These are phyloP conservation scores for Apiospora marii DNA, from an alignment of 2,329 filamentous ascomycete genomes.

Conservation along the genomic window DNA sequence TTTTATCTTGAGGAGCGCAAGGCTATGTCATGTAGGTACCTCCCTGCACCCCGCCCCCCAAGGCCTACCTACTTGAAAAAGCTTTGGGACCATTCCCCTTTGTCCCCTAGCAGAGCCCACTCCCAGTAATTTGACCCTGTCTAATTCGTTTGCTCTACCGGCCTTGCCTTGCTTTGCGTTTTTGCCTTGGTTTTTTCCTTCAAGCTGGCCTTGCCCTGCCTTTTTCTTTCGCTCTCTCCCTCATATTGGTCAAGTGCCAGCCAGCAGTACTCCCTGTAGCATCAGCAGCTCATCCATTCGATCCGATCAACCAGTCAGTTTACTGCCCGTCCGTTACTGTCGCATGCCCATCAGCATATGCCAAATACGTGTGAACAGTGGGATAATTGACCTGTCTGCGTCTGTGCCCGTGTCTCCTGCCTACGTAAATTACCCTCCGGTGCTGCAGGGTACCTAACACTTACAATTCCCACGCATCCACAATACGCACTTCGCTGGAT, in stretches of 20 bases:
- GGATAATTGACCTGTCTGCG: not conserved
- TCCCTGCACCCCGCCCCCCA: slow-evolving; percentile 4
- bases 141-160: slow-evolving; percentile 20
- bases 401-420: not conserved
- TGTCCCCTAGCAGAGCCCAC: not conserved
- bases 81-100: slow-evolving; percentile 6
- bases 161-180: slow-evolving; percentile 18
- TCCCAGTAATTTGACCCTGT: slow-evolving; percentile 15
- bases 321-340: not conserved
- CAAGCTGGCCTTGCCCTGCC: not conserved
- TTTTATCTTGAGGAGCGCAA: not conserved
- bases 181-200: not conserved
- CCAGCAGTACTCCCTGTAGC: not conserved
- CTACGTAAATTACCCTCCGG: not conserved
- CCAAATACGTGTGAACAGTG: not conserved
- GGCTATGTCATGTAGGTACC: not conserved
- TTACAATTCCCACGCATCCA: slow-evolving; percentile 15
- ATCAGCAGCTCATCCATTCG: not conserved
- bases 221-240: not conserved
- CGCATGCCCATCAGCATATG: not conserved
- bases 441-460: not conserved
- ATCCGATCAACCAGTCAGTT: not conserved
- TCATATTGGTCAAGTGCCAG: not conserved
- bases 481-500: slow-evolving; percentile 15
- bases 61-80: not conserved